Percentiles rank a stretch among this genome's conserved stretches.
Evolutionary conservation across 257 asterid species (phyloP).

Genomic region (Solanum rostratum): DNA sequence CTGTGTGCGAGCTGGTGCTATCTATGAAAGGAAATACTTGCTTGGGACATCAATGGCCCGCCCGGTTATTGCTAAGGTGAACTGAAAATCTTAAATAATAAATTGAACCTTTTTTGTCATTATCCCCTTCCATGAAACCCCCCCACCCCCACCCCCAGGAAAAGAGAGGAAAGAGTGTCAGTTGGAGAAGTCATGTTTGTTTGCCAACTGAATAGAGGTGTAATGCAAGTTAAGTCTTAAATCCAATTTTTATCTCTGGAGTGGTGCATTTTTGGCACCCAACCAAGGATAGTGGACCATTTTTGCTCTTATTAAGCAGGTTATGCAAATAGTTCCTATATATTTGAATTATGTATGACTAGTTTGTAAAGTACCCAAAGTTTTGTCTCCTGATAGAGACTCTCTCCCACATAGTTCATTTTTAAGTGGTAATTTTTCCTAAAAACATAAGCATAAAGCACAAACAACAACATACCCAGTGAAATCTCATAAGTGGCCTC

Average conservation of each 20-base stretch:
- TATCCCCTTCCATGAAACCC: background rate
- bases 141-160: background rate
- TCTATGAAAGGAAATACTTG: slow-evolving; percentile 88
- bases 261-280: background rate
- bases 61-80: slow-evolving; percentile 95
- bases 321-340: background rate
- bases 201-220: background rate
- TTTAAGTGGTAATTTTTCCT: background rate
- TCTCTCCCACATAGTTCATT: background rate
- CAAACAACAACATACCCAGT: no score
- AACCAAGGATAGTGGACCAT: background rate
- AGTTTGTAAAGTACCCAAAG: background rate
- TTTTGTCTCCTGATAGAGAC: background rate
- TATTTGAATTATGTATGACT: background rate
- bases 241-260: background rate
- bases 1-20: slow-evolving; percentile 90
- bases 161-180: background rate
- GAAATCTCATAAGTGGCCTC: no score
- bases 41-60: slow-evolving; percentile 99
- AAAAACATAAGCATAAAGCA: background rate
- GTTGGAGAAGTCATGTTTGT: background rate
- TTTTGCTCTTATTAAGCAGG: background rate
- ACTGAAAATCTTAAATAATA: background rate
- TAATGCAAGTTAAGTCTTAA: background rate
- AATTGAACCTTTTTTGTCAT: background rate